Base-by-base conservation (phyloP, 2,329 filamentous ascomycete species). In the Onygena corvina region DNA sequence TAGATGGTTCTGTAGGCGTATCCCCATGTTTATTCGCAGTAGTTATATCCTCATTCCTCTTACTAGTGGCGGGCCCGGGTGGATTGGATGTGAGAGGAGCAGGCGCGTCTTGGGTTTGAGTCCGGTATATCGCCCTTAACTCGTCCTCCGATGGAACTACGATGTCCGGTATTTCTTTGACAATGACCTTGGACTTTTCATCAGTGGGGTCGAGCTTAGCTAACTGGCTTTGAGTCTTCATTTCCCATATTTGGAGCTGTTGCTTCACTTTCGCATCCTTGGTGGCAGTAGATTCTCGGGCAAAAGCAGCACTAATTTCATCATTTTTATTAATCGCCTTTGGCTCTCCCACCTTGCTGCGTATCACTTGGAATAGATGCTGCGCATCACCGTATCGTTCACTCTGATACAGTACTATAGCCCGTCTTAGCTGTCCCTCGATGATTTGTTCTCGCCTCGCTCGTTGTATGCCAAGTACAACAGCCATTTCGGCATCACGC, bases 381-480 rank as follows among this genome's bases (percentile, higher is more conserved):
- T 81, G 76, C 0, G 88, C 83, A 65, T 95, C 83, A 2, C 82
- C 87, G 58, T 80, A 86, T 48, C 78, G 75, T 29, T 77, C 78
- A 34, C 88, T 70, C 45, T 81, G 77, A 64, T 80, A 84, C 21
- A 90, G 73, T 8, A 83, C 76, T 9, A 94, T 78, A 3, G 79
- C 84, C 31, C 90, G 79, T 57, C 89, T 80, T 59, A 92, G 79
- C 60, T 95, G 86, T 1, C 86, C 83, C n/a, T 86, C 78, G 40
- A 81, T 74, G 64, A 95, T 86, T 25, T 84, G 75, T 55, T 86
- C 79, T 46, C 84, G 79, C 59, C 82, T 84, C 27, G 77, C 84
- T 34, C 90, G 83, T 54, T 82, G 74, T 21, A 70, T 70, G 2
- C 81, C 83, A 3, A 75, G 67, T 31, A 75, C 67, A 48, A 84